Evolutionary conservation across 495 filamentous ascomycete genomes (phyloP), one percentile per base, ranked within the genome.

Genomic region (Hyphodiscus hymeniophilus): DNA sequence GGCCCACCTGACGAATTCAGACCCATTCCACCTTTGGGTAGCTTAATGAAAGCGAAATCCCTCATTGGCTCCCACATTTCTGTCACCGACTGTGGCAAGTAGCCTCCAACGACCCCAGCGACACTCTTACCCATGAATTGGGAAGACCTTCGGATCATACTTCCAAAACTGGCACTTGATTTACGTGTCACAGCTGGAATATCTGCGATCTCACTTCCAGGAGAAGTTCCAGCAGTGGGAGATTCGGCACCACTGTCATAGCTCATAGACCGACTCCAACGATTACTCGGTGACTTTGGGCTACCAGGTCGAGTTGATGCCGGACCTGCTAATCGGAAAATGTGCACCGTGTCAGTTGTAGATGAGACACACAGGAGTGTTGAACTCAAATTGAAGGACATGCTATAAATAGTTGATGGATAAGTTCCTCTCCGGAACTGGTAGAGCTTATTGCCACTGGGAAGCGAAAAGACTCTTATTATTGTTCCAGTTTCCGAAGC

Each of bases 401-500:
- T 96, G 79, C 89, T 94, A 65, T 85, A 95, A 49, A 98, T 97
- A 17, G 85, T 80, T 3, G 88, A 87, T 0, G 92, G 92, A 64
- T 94, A 94, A 8, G 89, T 94, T 21, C 92, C 92, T 52, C 92
- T 77, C 46, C 92, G 81, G 63, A 98, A 98, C 60, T 98, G 91
- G 57, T 84, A 95, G 15, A 98, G 76, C 61, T 95, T 98, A 55
- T 89, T 82, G 4, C 85, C 90, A 47, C 81, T 75, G 3, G 92
- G 94, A 3, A 98, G 75, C 0, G 86, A 84, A 65, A 97, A 97
- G 33, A 98, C 88, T 21, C 92, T 81, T 43, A 98, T 90, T 49
- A 98, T 95, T 0, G 92, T 98, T 47, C 92, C 94, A 57, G 94
- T 97, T 62, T 98, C 92, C 5, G 90, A 96, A 2, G 92, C 87